Evolutionary conservation across 495 filamentous ascomycete genomes (phyloP).

Genomic region (Penicillium maclennaniae): DNA sequence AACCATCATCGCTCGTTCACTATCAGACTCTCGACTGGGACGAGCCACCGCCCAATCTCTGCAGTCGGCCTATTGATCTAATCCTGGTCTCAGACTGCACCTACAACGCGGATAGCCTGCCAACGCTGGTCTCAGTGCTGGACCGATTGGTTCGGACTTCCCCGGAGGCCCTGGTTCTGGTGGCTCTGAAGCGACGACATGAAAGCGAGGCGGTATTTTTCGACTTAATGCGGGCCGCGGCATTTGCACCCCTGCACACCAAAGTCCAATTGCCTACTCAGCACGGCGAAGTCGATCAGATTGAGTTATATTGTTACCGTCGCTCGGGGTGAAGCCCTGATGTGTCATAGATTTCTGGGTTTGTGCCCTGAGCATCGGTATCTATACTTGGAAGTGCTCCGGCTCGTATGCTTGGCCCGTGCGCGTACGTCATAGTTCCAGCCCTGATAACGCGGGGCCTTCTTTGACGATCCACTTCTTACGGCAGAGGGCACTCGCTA

Average conservation of each 20-base stretch:
- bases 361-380: not conserved
- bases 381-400: not conserved
- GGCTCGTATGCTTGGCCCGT: conserved; percentile 1
- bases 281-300: conserved; percentile 52
- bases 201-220: conserved; percentile 78
- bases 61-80: conserved; percentile 56
- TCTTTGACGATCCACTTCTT: not conserved
- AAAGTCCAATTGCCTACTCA: conserved; percentile 54
- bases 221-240: conserved; percentile 61
- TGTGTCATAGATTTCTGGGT: conserved; percentile 2
- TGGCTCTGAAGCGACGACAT: conserved; percentile 84
- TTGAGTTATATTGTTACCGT: conserved; percentile 56
- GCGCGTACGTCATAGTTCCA: conserved; percentile 1
- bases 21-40: conserved; percentile 79
- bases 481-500: not conserved
- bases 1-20: conserved; percentile 33
- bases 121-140: conserved; percentile 69
- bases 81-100: conserved; percentile 89
- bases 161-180: conserved; percentile 55
- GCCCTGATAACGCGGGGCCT: not conserved
- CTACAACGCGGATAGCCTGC: conserved; percentile 82
- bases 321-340: not conserved
- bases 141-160: conserved; percentile 47
- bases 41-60: conserved; percentile 39
- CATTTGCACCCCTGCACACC: conserved; percentile 47